A percentile compares a stretch with the other conserved stretches of the same genome.
Evolutionary conservation across 495 filamentous ascomycete genomes (phyloP).

Genomic region (Barbatosphaeria neglecta): DNA sequence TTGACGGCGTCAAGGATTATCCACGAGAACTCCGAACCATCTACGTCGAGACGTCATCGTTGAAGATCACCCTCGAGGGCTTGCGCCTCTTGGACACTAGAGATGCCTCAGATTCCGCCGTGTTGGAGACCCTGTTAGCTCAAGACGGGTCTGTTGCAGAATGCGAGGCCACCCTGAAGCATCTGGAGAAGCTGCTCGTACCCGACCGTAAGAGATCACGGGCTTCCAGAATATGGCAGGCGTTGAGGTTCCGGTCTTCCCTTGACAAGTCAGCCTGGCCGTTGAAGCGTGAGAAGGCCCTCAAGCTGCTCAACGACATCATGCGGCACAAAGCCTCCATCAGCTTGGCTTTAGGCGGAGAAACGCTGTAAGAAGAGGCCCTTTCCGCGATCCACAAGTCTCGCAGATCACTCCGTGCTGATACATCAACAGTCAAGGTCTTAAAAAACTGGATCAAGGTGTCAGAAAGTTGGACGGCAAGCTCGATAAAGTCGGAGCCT

Average conservation of each 20-base stretch:
- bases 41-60: neutral
- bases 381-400: too few relatives aligned
- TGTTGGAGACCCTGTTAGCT: neutral
- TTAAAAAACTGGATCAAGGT: neutral
- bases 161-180: neutral
- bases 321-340: conserved; percentile 14
- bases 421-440: neutral
- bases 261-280: conserved; percentile 11
- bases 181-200: neutral
- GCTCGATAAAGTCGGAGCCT: neutral
- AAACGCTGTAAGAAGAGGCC: conserved; percentile 6
- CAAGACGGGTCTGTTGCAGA: neutral
- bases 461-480: neutral
- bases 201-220: conserved; percentile 5
- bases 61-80: neutral
- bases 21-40: neutral
- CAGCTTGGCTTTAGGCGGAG: conserved; percentile 8
- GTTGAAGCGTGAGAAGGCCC: conserved; percentile 8
- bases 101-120: neutral
- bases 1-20: neutral
- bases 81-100: neutral
- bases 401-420: too few relatives aligned
- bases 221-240: neutral
- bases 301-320: conserved; percentile 11
- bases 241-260: neutral